Evolutionary conservation across 306 rosid genomes (phyloP), one percentile per base, ranked within the genome.

Genomic region (Arachis hypogaea): DNA sequence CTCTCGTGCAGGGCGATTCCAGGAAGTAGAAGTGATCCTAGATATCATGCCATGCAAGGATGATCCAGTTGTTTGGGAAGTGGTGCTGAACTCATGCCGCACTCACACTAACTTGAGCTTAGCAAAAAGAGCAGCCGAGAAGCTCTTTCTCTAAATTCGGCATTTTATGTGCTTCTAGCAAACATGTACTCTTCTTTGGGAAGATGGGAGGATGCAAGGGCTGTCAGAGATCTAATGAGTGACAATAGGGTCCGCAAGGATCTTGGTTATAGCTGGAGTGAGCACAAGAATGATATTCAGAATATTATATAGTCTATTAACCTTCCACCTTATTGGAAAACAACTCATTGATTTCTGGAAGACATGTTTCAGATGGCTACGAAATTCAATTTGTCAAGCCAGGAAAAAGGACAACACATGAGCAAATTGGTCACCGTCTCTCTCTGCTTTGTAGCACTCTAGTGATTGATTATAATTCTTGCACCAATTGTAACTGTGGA

Each of bases 11-110:
- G 90, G 89, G 57, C 83, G 85, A 63, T 91, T 91, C 68, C 61
- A 79, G 14, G 97, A 85, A 84, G 92, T 78, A 54, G 95, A 91
- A 77, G 77, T 62, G 43, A 77, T 91, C 71, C 59, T 91, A 51
- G 89, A 88, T 49, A 77, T 77, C 33, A 85, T 83, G 88, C 89
- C 95, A 11, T 82, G 78, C 78, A 84, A 87, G 73, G 88, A 88
- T 75, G 97, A 88, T 74, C 84, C 97, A 10, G 71, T 91, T 64
- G 78, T 91, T n/a, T 91, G 97, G 97, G 91, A 91, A 71, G 92
- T 91, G 67, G 90, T 91, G 72, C 87, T 91, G 41, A 91, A 95
- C 71, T 87, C 92, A 64, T 88, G 95, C 63, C 85, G 97, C 40
- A 68, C 85, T 64, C 90, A 91, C 79, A 81, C 75, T 63, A 85